Evolutionary conservation across 768 basidiomycete species (phyloP), one percentile per base, ranked within the genome.

Genomic region (Lactarius evosmus): DNA sequence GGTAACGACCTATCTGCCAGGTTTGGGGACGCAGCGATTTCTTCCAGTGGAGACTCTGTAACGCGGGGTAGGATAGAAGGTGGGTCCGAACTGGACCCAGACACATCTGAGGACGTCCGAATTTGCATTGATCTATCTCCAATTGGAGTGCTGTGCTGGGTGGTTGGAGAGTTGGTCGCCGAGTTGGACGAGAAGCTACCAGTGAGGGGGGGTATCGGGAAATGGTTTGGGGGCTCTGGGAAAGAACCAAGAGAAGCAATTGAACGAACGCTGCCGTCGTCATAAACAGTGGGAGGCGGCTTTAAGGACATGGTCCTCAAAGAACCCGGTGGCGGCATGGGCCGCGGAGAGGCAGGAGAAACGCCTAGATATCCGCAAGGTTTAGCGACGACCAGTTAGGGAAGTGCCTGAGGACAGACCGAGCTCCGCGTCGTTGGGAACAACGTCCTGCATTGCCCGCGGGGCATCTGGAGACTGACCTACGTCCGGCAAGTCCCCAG

Each of bases 201-300:
- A 27, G 56, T 57, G 8, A 72, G 68, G 6, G 83, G 80, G 38
- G 86, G 89, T 16, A 86, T 74, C 14, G 89, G 89, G 62, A 87
- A 83, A 71, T 90, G 88, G 0, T 83, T 83, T 0, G 89, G 89
- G 17, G 89, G 89, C 0, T 80, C 74, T 27, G 89, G 89, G 72
- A 91, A 91, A 0, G 85, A 86, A 34, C 86, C 88, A 27, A 91
- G 76, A 1, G 88, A 86, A 22, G 86, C 80, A n/a, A 88, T 79
- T 30, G 75, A 56, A 72, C 76, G 61, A 75, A 61, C 65, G 38
- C 66, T 69, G 17, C 65, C 65, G n/a, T 71, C 70, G 14, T 65
- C 66, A 61, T 50, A 64, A 36, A 40, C 17, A 54, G 63, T 40
- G 5, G 66, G 65, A 41, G 56, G 60, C 7, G 41, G 58, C 33